phyloP scores from a whole-genome alignment of 2,329 filamentous ascomycete genomes.

The Paecilomyces niveus region DNA sequence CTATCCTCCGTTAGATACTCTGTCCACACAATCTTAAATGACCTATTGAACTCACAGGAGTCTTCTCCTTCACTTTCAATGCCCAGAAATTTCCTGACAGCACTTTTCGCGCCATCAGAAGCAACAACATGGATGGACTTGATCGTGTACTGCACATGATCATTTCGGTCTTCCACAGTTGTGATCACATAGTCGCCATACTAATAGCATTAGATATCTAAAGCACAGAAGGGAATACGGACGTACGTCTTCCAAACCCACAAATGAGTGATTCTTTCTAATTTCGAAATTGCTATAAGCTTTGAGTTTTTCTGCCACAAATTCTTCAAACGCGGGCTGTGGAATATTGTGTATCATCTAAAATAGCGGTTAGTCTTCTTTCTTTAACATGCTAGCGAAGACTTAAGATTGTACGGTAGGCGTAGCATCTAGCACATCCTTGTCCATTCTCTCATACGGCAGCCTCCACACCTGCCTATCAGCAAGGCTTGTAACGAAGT shows the following conservation, averaged over 20 bases:
- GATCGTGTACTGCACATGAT: conserved; percentile 17
- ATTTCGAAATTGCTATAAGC: not conserved
- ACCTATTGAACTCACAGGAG: conserved; percentile 23
- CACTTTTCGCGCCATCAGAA: conserved; percentile 29
- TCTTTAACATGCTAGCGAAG: too few relatives aligned
- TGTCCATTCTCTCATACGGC: too few relatives aligned
- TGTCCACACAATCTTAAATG: not conserved
- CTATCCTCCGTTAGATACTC: conserved; percentile 13
- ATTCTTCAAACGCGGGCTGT: conserved; percentile 35
- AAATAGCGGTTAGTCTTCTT: conserved; percentile 14
- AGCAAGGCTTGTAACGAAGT: conserved; percentile 33
- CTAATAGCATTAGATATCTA: conserved; percentile 11
- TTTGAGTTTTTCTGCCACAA: conserved; percentile 19
- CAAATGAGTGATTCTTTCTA: not conserved
- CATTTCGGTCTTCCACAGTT: conserved; percentile 21
- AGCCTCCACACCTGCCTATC: conserved; percentile 30
- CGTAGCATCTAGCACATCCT: too few relatives aligned
- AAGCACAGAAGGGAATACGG: not conserved
- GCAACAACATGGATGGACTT: conserved; percentile 27
- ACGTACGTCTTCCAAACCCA: not conserved
- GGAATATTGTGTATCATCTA: conserved; percentile 39
- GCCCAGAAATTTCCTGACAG: conserved; percentile 22
- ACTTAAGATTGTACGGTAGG: too few relatives aligned
- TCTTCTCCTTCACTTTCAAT: conserved; percentile 38
- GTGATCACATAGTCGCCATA: conserved; percentile 17